Evolutionary conservation across 805 yeast genomes (phyloP).

Genomic region (Yamadazyma phyllophila): DNA sequence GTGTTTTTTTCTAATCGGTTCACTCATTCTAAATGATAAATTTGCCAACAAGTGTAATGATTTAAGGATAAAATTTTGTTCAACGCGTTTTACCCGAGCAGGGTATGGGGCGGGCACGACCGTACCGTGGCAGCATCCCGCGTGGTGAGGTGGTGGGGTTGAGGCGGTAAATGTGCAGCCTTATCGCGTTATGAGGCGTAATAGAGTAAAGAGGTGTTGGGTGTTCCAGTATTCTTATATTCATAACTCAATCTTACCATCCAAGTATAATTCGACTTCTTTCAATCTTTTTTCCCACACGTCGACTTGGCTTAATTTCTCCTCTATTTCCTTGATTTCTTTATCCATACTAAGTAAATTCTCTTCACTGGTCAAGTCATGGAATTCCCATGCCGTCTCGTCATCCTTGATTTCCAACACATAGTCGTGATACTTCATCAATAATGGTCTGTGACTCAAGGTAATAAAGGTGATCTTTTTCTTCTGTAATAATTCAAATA

Average conservation of each 20-base stretch:
- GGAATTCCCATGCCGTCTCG: constrained; percentile 53
- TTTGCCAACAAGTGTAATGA: background rate
- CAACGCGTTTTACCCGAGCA: constrained; percentile 3
- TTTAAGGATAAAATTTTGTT: constrained; percentile 9
- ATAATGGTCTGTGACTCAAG: constrained; percentile 76
- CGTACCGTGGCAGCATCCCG: background rate
- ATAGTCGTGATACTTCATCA: constrained; percentile 81
- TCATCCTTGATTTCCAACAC: constrained; percentile 63
- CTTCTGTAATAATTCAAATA: constrained; percentile 70
- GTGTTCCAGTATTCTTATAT: too few species aligned
- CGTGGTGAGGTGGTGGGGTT: background rate
- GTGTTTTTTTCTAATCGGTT: constrained; percentile 71
- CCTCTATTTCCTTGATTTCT: constrained; percentile 67
- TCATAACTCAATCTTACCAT: constrained; percentile 28
- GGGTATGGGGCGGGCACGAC: background rate
- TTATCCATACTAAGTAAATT: constrained; percentile 67
- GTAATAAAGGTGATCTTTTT: constrained; percentile 77
- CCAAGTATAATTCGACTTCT: constrained; percentile 53
- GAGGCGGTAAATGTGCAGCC: too few species aligned
- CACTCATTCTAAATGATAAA: constrained; percentile 55
- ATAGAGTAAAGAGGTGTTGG: too few species aligned
- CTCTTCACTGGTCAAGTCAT: constrained; percentile 62
- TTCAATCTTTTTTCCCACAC: constrained; percentile 58
- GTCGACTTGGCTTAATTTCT: constrained; percentile 57
- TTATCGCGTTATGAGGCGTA: too few species aligned